Percentiles rank a stretch among this genome's conserved stretches.
phyloP scores from a whole-genome alignment of 2,329 filamentous ascomycete species.

The Fusarium sp. region DNA sequence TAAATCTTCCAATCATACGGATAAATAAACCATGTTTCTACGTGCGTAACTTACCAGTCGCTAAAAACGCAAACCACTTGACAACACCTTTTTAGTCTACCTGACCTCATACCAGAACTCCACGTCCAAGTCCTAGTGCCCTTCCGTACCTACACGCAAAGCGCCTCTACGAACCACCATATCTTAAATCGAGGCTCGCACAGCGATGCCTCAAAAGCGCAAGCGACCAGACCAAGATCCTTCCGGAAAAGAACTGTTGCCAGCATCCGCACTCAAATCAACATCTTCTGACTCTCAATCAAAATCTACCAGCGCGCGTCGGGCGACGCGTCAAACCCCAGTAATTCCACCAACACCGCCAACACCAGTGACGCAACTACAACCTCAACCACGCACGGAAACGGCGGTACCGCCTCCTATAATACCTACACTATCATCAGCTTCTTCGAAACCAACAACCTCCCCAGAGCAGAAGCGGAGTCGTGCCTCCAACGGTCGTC shows the following conservation, averaged over 20 bases:
- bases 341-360: slow-evolving; percentile 45
- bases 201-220: slow-evolving; percentile 51
- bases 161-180: neutral
- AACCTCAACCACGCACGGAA: slow-evolving; percentile 30
- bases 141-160: neutral
- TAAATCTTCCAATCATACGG: neutral
- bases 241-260: slow-evolving; percentile 11
- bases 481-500: slow-evolving; percentile 20
- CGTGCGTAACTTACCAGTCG: neutral
- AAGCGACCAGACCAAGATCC: slow-evolving; percentile 47
- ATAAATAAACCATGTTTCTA: neutral
- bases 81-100: neutral
- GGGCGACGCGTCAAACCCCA: slow-evolving; percentile 53
- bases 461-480: slow-evolving; percentile 35
- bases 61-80: neutral
- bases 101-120: neutral
- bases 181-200: slow-evolving; percentile 21
- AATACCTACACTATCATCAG: slow-evolving; percentile 26
- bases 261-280: neutral
- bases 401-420: slow-evolving; percentile 25
- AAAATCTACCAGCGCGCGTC: slow-evolving; percentile 45
- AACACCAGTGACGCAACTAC: slow-evolving; percentile 33
- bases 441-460: neutral
- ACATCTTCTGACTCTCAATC: slow-evolving; percentile 18
- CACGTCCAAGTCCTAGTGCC: neutral